Percentiles rank a stretch among this genome's conserved stretches.
phyloP scores from a whole-genome alignment of 306 rosid genomes.

The Comarum palustre region DNA sequence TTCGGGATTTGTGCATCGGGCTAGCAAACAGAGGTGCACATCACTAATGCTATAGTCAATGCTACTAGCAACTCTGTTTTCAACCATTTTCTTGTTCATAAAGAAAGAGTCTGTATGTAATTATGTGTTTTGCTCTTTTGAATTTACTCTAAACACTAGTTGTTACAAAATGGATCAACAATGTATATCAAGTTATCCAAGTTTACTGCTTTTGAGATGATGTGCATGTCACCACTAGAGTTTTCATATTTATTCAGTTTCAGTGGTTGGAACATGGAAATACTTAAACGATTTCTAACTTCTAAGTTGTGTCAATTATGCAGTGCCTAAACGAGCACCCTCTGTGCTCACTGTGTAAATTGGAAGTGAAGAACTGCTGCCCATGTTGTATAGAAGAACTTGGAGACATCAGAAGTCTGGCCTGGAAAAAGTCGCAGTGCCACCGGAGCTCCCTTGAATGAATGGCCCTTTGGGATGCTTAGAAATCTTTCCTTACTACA shows the following conservation, averaged over 20 bases:
- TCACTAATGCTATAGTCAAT: too few species aligned
- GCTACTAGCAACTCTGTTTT: too few species aligned
- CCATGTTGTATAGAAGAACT: slow-evolving; percentile 30
- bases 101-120: slow-evolving; percentile 1
- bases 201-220: not conserved
- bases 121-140: not conserved
- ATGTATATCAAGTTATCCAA: not conserved
- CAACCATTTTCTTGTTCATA: not conserved
- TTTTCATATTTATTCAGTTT: not conserved
- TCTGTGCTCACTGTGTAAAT: slow-evolving; percentile 27
- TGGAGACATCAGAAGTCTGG: slow-evolving; percentile 32
- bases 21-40: too few species aligned
- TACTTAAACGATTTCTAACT: not conserved
- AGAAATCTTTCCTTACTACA: slow-evolving; percentile 29
- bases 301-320: not conserved
- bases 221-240: not conserved
- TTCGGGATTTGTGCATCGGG: too few species aligned
- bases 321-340: slow-evolving; percentile 35
- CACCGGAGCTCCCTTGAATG: slow-evolving; percentile 27
- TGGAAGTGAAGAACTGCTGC: slow-evolving; percentile 23
- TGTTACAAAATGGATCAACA: not conserved
- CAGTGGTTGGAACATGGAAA: not conserved
- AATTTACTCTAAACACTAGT: not conserved
- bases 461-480: slow-evolving; percentile 24
- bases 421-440: slow-evolving; percentile 30